Evolutionary conservation across 768 basidiomycete species (phyloP).

Genomic region (Trametes gibbosa): DNA sequence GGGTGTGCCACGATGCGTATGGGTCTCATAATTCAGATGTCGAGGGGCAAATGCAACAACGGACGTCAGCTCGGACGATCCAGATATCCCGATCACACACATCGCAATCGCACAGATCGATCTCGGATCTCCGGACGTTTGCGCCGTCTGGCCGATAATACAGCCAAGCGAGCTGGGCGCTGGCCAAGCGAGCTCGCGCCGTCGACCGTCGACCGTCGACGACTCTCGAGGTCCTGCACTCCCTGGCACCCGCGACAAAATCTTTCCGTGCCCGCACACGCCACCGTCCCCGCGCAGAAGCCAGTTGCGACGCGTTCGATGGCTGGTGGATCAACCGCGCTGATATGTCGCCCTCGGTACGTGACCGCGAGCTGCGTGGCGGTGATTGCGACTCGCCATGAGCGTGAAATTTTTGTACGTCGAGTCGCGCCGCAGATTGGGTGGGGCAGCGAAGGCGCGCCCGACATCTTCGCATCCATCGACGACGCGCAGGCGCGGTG

Average conservation of each 20-base stretch:
- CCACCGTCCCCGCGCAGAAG: background rate
- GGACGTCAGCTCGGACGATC: slow-evolving; percentile 10
- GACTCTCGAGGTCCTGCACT: too few relatives aligned
- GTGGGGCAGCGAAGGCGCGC: background rate
- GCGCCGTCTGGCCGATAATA: too few relatives aligned
- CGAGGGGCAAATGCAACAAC: slow-evolving; percentile 4
- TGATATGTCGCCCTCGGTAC: background rate
- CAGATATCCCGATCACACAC: slow-evolving; percentile 5
- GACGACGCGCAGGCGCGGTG: background rate
- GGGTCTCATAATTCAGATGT: too few relatives aligned
- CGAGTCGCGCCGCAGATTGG: background rate
- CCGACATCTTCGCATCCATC: background rate
- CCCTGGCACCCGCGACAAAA: background rate
- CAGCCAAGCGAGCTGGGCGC: too few relatives aligned
- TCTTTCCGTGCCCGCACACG: background rate
- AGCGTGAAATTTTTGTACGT: background rate
- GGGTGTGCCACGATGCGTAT: too few relatives aligned
- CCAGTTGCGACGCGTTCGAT: background rate
- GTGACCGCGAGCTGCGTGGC: background rate
- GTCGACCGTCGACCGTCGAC: background rate
- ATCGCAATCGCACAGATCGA: slow-evolving; percentile 12
- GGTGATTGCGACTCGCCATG: background rate
- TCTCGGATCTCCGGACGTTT: background rate
- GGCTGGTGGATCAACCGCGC: background rate
- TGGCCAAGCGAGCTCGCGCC: background rate